Conservation (phyloP, 345 rosid species). For the Cardiospermum halicacabum region DNA sequence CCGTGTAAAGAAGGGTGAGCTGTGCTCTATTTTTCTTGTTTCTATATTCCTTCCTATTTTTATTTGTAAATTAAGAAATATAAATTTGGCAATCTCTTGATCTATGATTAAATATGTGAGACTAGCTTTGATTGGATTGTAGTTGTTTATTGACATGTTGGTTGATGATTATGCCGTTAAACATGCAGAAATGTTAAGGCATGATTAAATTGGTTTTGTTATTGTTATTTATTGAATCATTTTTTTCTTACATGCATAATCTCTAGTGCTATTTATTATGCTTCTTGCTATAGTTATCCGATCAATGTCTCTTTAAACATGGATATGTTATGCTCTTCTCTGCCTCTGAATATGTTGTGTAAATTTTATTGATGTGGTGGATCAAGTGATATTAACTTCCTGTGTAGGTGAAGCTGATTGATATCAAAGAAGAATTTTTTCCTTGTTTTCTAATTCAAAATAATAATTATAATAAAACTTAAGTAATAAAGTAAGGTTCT, state of each 20-base stretch:
- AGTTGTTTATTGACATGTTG: not conserved
- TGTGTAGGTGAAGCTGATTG: not conserved
- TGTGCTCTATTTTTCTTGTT: not conserved
- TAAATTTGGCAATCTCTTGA: not conserved
- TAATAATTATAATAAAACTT: too few relatives aligned
- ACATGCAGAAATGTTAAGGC: not conserved
- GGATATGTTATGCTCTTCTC: not conserved
- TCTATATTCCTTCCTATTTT: not conserved
- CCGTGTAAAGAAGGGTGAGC: conserved; percentile 83
- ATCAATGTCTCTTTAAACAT: not conserved
- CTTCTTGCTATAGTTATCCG: too few relatives aligned
- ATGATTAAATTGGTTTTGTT: not conserved
- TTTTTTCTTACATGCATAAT: not conserved
- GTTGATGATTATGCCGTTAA: not conserved
- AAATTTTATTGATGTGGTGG: not conserved
- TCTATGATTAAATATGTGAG: not conserved
- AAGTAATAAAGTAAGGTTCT: not conserved
- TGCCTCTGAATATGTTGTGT: not conserved
- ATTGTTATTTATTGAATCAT: not conserved
- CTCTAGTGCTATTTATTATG: not conserved
- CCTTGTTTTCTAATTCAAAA: not conserved
- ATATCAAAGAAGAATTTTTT: not conserved
- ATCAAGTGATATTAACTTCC: not conserved
- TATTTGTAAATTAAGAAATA: not conserved
- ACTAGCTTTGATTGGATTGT: not conserved